A percentile compares a stretch with the other conserved stretches of the same genome.
phyloP scores from a whole-genome alignment of 202 grass and related monocot genomes.

The Brachypodium distachyon region DNA sequence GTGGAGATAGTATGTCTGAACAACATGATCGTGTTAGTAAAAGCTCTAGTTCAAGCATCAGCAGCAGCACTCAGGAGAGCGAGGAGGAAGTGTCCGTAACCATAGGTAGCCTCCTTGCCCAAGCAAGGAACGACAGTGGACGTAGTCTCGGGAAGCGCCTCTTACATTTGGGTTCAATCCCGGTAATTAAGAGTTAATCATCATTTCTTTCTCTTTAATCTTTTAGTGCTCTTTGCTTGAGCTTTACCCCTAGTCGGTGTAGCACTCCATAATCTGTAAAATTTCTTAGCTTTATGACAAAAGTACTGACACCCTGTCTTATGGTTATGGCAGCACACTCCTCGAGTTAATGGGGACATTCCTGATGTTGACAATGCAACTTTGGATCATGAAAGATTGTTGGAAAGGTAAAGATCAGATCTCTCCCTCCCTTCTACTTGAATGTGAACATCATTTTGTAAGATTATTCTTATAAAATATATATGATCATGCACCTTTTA shows the following conservation, averaged over 20 bases:
- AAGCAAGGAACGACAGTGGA: constrained; percentile 55
- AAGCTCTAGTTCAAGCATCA: constrained; percentile 92
- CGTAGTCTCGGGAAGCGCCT: constrained; percentile 71
- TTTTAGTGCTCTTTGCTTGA: neutral
- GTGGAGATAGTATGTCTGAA: constrained; percentile 55
- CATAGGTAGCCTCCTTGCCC: constrained; percentile 88
- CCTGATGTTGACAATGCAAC: constrained; percentile 83
- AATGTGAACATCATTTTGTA: neutral
- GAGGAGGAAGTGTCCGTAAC: constrained; percentile 64
- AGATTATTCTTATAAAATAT: neutral
- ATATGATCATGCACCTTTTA: neutral
- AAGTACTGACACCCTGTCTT: constrained; percentile 6
- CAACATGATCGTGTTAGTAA: constrained; percentile 52
- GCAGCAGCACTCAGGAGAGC: constrained; percentile 66
- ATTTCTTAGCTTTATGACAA: constrained; percentile 1
- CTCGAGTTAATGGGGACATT: constrained; percentile 89
- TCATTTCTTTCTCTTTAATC: neutral
- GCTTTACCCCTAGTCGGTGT: neutral
- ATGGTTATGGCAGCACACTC: constrained; percentile 56
- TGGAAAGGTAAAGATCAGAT: constrained; percentile 38
- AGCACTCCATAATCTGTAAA: neutral
- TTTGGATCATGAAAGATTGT: constrained; percentile 73
- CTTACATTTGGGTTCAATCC: constrained; percentile 75
- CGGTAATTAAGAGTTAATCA: constrained; percentile 33
- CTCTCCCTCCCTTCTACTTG: neutral